These are phyloP conservation scores for Chalciporus piperatus DNA, from an alignment of 768 basidiomycete genomes.

Conservation along the genomic window DNA sequence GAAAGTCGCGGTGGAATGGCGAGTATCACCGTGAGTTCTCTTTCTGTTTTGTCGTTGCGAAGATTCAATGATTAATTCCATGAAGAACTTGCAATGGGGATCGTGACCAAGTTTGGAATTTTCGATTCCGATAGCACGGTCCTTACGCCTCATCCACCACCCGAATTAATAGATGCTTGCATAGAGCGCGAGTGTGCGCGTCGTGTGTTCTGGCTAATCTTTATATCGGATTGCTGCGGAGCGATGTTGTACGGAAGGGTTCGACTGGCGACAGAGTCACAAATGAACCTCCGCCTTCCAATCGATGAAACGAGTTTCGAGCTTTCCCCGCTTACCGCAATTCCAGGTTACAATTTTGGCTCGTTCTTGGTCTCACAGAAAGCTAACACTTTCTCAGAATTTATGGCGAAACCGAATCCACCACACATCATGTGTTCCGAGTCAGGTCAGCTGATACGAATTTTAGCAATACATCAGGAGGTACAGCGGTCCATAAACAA, in stretches of 20 bases:
- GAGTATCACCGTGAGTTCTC: constrained; percentile 30
- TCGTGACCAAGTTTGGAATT: constrained; percentile 65
- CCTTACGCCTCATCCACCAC: constrained; percentile 55
- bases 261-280: constrained; percentile 37
- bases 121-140: constrained; percentile 60
- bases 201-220: constrained; percentile 78
- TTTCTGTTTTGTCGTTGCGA: neutral
- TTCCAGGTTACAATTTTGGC: constrained; percentile 27
- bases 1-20: constrained; percentile 34
- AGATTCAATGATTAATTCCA: constrained; percentile 13
- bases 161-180: constrained; percentile 56
- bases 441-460: constrained; percentile 72
- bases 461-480: constrained; percentile 61
- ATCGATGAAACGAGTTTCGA: constrained; percentile 82
- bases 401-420: constrained; percentile 61
- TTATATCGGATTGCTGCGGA: constrained; percentile 52
- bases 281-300: constrained; percentile 65
- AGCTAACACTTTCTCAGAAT: constrained; percentile 46
- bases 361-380: neutral
- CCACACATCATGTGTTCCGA: constrained; percentile 51
- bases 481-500: constrained; percentile 56
- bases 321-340: constrained; percentile 46
- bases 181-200: constrained; percentile 79
- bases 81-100: constrained; percentile 60
- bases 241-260: constrained; percentile 37